These are phyloP conservation scores for Yamagishiella unicocca DNA, from an alignment of 139 green algal species.

Conservation along the genomic window DNA sequence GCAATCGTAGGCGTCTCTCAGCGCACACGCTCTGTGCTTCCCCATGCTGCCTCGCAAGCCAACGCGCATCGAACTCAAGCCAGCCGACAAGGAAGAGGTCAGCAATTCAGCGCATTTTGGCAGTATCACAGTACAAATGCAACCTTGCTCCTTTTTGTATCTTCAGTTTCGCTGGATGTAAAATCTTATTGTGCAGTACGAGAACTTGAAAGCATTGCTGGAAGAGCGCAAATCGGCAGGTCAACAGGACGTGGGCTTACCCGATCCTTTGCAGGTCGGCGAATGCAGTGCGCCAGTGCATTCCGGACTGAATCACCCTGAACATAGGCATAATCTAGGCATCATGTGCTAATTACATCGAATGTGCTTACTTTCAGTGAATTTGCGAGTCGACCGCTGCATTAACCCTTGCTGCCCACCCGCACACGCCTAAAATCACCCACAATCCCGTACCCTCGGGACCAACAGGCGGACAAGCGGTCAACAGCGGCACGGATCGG, in stretches of 20 bases:
- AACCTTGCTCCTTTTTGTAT: too few species aligned
- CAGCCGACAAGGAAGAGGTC: slow-evolving; percentile 90
- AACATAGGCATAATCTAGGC: too few species aligned
- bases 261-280: slow-evolving; percentile 26
- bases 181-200: slow-evolving; percentile 29
- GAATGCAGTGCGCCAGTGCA: too few species aligned
- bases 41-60: slow-evolving; percentile 85
- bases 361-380: too few species aligned
- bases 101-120: too few species aligned
- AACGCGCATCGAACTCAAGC: slow-evolving; percentile 90
- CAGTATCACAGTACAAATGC: too few species aligned
- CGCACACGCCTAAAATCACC: too few species aligned
- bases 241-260: neutral
- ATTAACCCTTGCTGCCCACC: too few species aligned
- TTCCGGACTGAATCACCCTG: too few species aligned
- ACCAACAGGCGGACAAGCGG: slow-evolving; percentile 43
- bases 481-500: slow-evolving; percentile 56
- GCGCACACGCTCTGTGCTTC: neutral
- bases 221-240: slow-evolving; percentile 15
- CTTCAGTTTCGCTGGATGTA: too few species aligned
- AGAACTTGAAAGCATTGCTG: slow-evolving; percentile 26
- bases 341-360: too few species aligned
- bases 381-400: too few species aligned
- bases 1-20: neutral
- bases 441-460: neutral